Conservation (phyloP, 2,329 filamentous ascomycete genomes). For the Pseudogymnoascus sp. region DNA sequence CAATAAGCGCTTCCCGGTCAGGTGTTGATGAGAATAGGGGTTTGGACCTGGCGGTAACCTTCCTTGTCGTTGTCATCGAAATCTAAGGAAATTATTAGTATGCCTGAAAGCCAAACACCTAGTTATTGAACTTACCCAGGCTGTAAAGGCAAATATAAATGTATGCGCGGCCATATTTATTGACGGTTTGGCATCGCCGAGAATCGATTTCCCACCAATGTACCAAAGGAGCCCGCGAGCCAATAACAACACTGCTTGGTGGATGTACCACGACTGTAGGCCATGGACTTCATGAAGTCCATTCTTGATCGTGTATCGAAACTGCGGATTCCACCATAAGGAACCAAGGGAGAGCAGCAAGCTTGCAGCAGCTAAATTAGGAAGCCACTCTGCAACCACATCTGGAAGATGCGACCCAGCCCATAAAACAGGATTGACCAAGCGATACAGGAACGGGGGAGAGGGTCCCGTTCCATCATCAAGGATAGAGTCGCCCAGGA, state of each 20-base stretch:
- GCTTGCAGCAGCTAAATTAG: neutral
- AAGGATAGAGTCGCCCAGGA: neutral
- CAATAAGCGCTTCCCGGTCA: neutral
- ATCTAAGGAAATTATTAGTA: neutral
- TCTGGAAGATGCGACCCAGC: neutral
- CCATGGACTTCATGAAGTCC: constrained; percentile 52
- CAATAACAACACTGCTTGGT: constrained; percentile 52
- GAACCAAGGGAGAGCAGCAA: constrained; percentile 28
- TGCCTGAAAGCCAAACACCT: neutral
- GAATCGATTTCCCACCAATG: constrained; percentile 17
- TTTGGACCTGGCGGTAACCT: neutral
- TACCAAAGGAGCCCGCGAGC: constrained; percentile 42
- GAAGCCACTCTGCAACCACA: neutral
- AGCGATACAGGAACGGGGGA: neutral
- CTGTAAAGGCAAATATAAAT: constrained; percentile 43
- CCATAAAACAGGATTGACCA: neutral
- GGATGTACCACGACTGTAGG: constrained; percentile 55
- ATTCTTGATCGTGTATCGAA: constrained; percentile 51
- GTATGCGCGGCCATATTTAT: constrained; percentile 38
- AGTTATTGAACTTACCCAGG: constrained; percentile 39
- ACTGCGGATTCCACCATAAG: constrained; percentile 62
- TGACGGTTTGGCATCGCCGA: constrained; percentile 16
- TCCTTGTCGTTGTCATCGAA: neutral
- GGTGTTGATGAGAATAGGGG: neutral
- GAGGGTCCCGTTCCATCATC: neutral